A percentile compares a stretch with the other conserved stretches of the same genome.
phyloP scores from a whole-genome alignment of 2,329 filamentous ascomycete species.

The Epichloe sp. region DNA sequence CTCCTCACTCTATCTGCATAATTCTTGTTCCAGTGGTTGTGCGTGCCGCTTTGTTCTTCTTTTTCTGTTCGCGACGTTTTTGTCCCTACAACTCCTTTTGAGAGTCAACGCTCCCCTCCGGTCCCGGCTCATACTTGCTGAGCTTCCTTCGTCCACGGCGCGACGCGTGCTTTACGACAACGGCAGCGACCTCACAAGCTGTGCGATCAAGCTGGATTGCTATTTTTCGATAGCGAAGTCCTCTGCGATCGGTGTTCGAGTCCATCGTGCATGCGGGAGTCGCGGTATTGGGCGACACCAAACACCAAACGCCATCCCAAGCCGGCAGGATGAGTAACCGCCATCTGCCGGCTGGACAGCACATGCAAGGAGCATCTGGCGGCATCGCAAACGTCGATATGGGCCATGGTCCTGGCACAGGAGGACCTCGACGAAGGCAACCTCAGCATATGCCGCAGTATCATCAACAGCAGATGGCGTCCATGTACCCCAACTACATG shows the following conservation, averaged over 20 bases:
- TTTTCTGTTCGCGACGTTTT: background rate
- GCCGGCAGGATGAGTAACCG: slow-evolving; percentile 65
- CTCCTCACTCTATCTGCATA: too few species aligned
- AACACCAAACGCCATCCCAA: slow-evolving; percentile 31
- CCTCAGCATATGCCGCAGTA: slow-evolving; percentile 26
- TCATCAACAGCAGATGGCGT: slow-evolving; percentile 23
- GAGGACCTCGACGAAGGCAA: slow-evolving; percentile 24
- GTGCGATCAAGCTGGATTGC: background rate
- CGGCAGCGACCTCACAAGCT: background rate
- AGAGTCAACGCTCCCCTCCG: background rate
- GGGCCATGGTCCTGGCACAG: slow-evolving; percentile 19
- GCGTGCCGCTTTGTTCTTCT: background rate
- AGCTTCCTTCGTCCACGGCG: background rate
- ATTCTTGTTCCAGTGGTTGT: too few species aligned
- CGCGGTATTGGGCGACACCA: slow-evolving; percentile 22
- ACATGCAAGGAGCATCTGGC: slow-evolving; percentile 35
- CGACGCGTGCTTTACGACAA: background rate
- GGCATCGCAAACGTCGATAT: slow-evolving; percentile 23
- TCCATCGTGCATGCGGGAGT: slow-evolving; percentile 16
- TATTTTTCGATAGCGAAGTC: background rate
- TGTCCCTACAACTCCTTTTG: background rate
- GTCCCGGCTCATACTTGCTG: background rate
- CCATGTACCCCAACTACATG: slow-evolving; percentile 39
- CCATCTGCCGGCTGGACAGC: slow-evolving; percentile 67
- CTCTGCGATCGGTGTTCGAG: background rate